phyloP scores from a whole-genome alignment of 1,139 yeast species.

The Nakaseomyces nivariensis region DNA sequence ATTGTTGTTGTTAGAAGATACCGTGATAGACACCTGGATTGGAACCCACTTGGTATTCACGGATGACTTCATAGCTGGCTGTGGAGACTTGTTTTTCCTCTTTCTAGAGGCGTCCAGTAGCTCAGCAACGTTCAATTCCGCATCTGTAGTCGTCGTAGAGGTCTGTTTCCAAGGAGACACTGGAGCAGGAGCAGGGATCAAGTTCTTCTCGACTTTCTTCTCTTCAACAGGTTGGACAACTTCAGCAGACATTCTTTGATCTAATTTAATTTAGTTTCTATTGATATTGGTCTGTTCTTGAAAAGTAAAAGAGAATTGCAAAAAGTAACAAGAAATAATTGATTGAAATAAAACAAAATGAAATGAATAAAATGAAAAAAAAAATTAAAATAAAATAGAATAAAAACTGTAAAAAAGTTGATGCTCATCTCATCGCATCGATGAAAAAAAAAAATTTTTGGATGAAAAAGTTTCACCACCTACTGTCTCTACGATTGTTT shows the following conservation, averaged over 20 bases:
- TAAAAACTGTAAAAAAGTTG: neutral
- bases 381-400: neutral
- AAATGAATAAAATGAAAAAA: neutral
- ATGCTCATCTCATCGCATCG: slow-evolving; percentile 2
- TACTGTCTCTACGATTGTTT: neutral
- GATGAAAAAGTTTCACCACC: neutral
- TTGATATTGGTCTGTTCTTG: neutral
- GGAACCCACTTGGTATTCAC: slow-evolving; percentile 85
- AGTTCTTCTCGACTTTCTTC: slow-evolving; percentile 15
- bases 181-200: slow-evolving; percentile 76
- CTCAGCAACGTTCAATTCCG: slow-evolving; percentile 7
- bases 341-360: neutral
- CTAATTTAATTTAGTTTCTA: neutral
- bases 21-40: slow-evolving; percentile 58
- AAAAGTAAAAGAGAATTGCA: too few relatives aligned
- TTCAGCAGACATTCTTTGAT: slow-evolving; percentile 5
- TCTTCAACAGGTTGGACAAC: neutral
- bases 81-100: slow-evolving; percentile 22
- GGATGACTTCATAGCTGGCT: slow-evolving; percentile 38
- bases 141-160: slow-evolving; percentile 22
- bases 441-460: neutral
- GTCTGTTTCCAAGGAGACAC: slow-evolving; percentile 56
- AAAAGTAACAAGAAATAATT: neutral
- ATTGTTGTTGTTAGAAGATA: slow-evolving; percentile 8
- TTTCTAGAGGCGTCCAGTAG: slow-evolving; percentile 12